Evolutionary conservation across 306 rosid genomes (phyloP), one percentile per base, ranked within the genome.

Genomic region (Fagus sylvatica): DNA sequence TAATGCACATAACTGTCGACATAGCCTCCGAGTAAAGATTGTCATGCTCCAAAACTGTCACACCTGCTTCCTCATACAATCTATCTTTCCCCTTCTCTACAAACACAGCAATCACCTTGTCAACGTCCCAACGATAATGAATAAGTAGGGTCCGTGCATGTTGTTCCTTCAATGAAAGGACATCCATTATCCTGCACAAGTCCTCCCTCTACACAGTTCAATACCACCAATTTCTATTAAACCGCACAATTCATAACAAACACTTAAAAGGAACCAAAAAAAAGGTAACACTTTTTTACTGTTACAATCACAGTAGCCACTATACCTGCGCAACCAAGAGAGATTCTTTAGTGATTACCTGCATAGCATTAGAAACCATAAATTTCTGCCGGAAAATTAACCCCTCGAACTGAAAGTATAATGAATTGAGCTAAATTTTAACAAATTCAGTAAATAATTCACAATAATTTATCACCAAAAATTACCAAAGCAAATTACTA

Each of bases 81-180:
- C 28, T 34, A 48, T 71, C 85, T 42, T 72, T 75, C 73, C 85
- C 88, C 54, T 73, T 75, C 78, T 85, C 88, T 15, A 78, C 81
- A 65, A 54, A 67, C 56, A 81, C 78, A 0, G 71, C 57, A 53
- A 81, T 72, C 81, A 85, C 41, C 76, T 72, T 81, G 46, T 85
- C 79, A 42, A 81, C 81, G 42, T 85, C 86, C 88, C 88, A 85
- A 1, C 88, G 84, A 40, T 85, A 72, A 72, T 85, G 83, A 49
- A 85, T 85, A 55, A 85, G 85, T 19, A 85, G 69, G 2, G 88
- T 78, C 30, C 88, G 83, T 0, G 85, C 81, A 54, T 56, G 81
- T 60, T 85, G 82, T 67, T 85, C 88, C 76, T 76, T 71, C 71
- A 78, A n/a, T 12, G 84, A 85, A 5, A 85, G 57, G 19, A 81